Evolutionary conservation across 177 flowering plant genomes (phyloP), one percentile per base, ranked within the genome.

Genomic region (Tripterygium wilfordii): DNA sequence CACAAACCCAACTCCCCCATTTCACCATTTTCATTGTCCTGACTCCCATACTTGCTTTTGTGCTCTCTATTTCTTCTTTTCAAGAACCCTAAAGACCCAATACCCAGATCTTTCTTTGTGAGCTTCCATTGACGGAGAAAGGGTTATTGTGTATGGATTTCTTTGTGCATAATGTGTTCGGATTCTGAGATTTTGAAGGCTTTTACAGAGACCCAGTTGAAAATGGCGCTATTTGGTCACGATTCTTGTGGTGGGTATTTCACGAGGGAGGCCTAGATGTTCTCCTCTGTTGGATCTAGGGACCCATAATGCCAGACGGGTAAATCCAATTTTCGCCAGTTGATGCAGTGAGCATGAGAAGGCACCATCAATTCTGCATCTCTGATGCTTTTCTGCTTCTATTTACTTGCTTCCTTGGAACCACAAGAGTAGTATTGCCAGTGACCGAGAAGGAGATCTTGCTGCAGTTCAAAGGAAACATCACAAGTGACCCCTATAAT

Each of bases 391-490:
- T 62, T 37, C 29, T 59, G 21, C 45, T 47, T 40, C 40, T 51
- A 27, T 33, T 65, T 27, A 26, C 49, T 42, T 25, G 16, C 36
- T 45, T 50, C 13, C 62, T 61, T 16, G 53, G 47, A 32, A 42
- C 60, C 21, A 24, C 19, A 18, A 17, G 19, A 10, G 5, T 51
- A 2, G 61, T 66, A 35, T 64, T 56, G 17, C 61, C 79, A 4
- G 63, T 53, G 9, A 57, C 79, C 6, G 99, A 88, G 56, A 79
- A 67, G 70, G 89, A 84, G 60, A 76, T 86, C 62, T 49, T 92
- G 70, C 79, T 92, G 35, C 79, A 86, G 48, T 92, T 92, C 70
- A 92, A 81, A 57, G 83, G 71, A 9, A 66, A 68, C 53, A 49
- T 89, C 42, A 50, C 86, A 0, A 54, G 57, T 46, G 99, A 92